Conservation (phyloP, 306 rosid species). For the Psophocarpus tetragonolobus region DNA sequence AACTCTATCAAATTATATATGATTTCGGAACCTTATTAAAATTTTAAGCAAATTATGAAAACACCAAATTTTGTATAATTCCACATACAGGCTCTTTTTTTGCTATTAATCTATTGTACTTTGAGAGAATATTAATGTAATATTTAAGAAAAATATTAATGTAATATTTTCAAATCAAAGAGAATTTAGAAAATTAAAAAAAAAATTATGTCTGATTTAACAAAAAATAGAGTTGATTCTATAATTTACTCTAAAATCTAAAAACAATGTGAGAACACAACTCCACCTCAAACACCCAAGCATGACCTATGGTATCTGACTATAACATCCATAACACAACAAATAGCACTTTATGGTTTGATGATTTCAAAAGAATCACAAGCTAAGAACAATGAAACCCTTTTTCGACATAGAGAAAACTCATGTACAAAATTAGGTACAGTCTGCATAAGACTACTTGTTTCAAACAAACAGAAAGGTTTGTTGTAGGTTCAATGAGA, state of each 20-base stretch:
- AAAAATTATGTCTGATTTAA: too few species aligned
- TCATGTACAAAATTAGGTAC: slow-evolving; percentile 29
- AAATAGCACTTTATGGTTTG: not conserved
- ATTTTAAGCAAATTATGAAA: too few species aligned
- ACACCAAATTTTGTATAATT: too few species aligned
- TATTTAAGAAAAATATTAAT: too few species aligned
- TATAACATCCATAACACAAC: not conserved
- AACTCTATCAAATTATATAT: too few species aligned
- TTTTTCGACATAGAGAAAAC: slow-evolving; percentile 20
- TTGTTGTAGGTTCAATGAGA: not conserved
- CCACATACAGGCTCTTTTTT: too few species aligned
- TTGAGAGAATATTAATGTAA: too few species aligned
- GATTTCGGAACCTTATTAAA: too few species aligned
- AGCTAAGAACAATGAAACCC: not conserved
- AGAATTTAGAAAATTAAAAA: too few species aligned
- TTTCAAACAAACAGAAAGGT: slow-evolving; percentile 32
- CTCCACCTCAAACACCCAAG: not conserved
- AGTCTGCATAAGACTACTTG: slow-evolving; percentile 18
- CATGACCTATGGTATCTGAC: not conserved
- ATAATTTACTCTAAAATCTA: not conserved
- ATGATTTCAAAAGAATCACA: slow-evolving; percentile 29
- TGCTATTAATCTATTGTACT: too few species aligned
- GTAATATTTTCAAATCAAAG: too few species aligned
- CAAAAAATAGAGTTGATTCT: too few species aligned
- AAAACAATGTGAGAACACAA: not conserved